These are phyloP conservation scores for Gautieria morchelliformis DNA, from an alignment of 768 basidiomycete species.

Conservation along the genomic window DNA sequence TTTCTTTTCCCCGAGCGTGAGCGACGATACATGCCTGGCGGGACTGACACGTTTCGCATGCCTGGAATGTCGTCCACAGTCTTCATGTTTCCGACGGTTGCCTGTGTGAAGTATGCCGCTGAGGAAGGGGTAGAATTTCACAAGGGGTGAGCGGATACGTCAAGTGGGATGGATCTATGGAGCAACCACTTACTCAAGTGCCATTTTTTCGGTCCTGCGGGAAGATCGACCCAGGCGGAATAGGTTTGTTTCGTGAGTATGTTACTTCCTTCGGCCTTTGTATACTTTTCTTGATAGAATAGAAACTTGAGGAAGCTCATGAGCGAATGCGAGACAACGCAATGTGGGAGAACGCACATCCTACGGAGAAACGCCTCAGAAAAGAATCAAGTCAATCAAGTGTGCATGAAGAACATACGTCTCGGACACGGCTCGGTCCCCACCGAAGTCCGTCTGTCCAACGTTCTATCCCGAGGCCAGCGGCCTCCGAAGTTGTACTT, in stretches of 20 bases:
- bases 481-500: conserved; percentile 54
- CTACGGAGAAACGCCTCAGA: conserved; percentile 26
- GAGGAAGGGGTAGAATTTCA: conserved; percentile 2
- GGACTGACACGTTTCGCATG: conserved; percentile 56
- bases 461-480: conserved; percentile 72
- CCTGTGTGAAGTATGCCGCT: conserved; percentile 84
- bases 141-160: not conserved
- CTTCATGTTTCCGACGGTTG: conserved; percentile 56
- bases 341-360: conserved; percentile 25
- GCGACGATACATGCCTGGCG: conserved; percentile 71
- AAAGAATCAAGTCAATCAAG: conserved; percentile 6
- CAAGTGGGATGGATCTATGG: not conserved
- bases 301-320: conserved; percentile 35
- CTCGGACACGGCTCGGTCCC: conserved; percentile 77
- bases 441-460: conserved; percentile 80
- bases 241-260: conserved; percentile 77
- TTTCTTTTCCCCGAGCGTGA: conserved; percentile 57
- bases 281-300: conserved; percentile 75
- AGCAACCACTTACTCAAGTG: conserved; percentile 54
- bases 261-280: conserved; percentile 51
- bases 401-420: conserved; percentile 37
- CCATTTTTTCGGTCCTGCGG: conserved; percentile 65
- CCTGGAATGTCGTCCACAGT: conserved; percentile 64
- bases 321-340: conserved; percentile 6
- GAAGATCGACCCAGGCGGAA: conserved; percentile 64